Evolutionary conservation across 2,329 filamentous ascomycete genomes (phyloP), one percentile per base, ranked within the genome.

Genomic region (Neoarthrinium moseri): DNA sequence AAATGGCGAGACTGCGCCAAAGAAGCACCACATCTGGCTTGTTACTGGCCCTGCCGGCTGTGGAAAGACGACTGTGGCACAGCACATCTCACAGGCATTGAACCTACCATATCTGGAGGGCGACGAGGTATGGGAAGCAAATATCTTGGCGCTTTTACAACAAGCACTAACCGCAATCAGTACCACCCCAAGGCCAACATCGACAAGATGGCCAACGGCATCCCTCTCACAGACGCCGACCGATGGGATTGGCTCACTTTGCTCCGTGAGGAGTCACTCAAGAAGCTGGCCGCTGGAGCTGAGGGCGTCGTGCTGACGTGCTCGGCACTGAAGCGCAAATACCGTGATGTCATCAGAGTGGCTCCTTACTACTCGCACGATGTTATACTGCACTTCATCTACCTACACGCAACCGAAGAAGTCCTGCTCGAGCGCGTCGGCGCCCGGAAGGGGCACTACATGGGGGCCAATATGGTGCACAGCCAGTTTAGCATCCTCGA

Each of bases 231-330:
- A 46, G 94, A 99, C 63, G 86, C 84, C 49, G 94, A 99, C 70
- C 87, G 94, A 53, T 97, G 94, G 94, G 92, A 96, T 72, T 99
- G 94, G 94, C 83, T 99, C 52, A 89, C 86, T 37, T 75, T 77
- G 11, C 77, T 94, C 12, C 87, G 89, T 52, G 80, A 89, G 53
- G 85, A 84, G 59, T 81, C 83, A 6, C 73, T 84, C 45, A 68
- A 69, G 43, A 72, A 72, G 41, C 72, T 87, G 49, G 70, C 73
- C 45, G 68, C 66, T 39, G 82, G 83, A 29, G 75, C 80, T 15
- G 70, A 78, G 23, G 86, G 90, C 39, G 94, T 96, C n/a, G 89
- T 99, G 40, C 80, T 99, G 50, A 96, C 94, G 43, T 99, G 94
- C 77, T 96, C 90, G 11, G 94, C 92, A 2, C 79, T 99, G 44